These are phyloP conservation scores for Penstemon newberryi DNA, from an alignment of 257 asterid genomes.

Conservation along the genomic window DNA sequence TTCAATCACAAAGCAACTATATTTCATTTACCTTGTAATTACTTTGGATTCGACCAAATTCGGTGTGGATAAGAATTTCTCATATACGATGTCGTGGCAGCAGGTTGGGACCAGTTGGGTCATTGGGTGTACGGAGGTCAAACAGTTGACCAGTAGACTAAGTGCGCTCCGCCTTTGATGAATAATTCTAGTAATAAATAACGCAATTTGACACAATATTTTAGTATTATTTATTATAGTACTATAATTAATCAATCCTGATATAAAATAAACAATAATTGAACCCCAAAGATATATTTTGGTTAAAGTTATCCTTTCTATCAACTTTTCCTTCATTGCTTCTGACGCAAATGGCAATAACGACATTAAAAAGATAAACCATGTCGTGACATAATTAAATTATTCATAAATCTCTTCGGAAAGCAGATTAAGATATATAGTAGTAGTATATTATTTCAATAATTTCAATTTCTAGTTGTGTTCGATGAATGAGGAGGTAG, in stretches of 20 bases:
- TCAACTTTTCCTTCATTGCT: slow-evolving; percentile 38
- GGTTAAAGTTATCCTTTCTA: slow-evolving; percentile 28
- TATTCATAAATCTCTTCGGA: slow-evolving; percentile 9
- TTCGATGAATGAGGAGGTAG: not conserved
- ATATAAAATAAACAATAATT: slow-evolving; percentile 45
- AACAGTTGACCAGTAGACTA: no score
- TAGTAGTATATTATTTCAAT: no score
- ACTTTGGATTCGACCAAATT: no score
- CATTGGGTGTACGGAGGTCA: no score
- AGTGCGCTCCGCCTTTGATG: no score
- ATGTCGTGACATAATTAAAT: slow-evolving; percentile 34
- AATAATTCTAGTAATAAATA: not conserved
- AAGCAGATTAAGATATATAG: not conserved
- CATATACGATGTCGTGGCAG: no score
- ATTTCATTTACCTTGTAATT: no score
- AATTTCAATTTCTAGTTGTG: not conserved
- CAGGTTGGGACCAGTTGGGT: no score
- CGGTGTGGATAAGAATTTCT: no score
- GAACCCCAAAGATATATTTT: slow-evolving; percentile 53
- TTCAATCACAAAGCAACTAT: no score
- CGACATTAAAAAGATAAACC: slow-evolving; percentile 31
- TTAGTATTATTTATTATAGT: slow-evolving; percentile 21
- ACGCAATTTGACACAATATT: slow-evolving; percentile 16
- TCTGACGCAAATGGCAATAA: slow-evolving; percentile 24
- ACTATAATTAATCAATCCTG: slow-evolving; percentile 19